A percentile compares a stretch with the other conserved stretches of the same genome.
Evolutionary conservation across 306 rosid species (phyloP).

Genomic region (Rosa persica): DNA sequence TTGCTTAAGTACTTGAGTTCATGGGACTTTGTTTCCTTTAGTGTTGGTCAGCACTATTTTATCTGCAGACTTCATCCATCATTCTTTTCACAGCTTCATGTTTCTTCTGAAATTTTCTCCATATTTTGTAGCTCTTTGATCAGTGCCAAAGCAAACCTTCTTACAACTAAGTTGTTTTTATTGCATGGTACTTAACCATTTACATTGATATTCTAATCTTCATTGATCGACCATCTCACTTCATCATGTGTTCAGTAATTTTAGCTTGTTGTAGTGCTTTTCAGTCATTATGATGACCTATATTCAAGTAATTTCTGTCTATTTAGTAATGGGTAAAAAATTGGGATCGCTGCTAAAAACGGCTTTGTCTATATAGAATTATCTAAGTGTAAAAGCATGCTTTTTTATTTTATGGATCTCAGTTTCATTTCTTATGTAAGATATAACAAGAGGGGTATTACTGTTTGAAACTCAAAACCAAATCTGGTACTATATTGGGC

Average conservation of each 20-base stretch:
- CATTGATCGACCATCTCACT: background rate
- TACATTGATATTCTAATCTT: background rate
- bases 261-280: background rate
- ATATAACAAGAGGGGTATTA: background rate
- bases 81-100: background rate
- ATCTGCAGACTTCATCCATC: background rate
- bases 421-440: background rate
- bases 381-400: background rate
- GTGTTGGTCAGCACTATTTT: background rate
- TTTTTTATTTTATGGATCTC: background rate
- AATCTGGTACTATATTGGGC: background rate
- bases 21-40: background rate
- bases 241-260: background rate
- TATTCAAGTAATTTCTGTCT: background rate
- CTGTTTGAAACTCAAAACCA: background rate
- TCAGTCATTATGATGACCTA: background rate
- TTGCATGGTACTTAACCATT: background rate
- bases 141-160: constrained; percentile 1
- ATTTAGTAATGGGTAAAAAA: background rate
- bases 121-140: background rate
- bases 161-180: background rate
- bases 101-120: background rate
- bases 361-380: background rate
- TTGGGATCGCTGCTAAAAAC: background rate
- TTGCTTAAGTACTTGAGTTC: background rate